A percentile compares a stretch with the other conserved stretches of the same genome.
phyloP scores from a whole-genome alignment of 2,329 filamentous ascomycete species.

The Zymoseptoria brevis region DNA sequence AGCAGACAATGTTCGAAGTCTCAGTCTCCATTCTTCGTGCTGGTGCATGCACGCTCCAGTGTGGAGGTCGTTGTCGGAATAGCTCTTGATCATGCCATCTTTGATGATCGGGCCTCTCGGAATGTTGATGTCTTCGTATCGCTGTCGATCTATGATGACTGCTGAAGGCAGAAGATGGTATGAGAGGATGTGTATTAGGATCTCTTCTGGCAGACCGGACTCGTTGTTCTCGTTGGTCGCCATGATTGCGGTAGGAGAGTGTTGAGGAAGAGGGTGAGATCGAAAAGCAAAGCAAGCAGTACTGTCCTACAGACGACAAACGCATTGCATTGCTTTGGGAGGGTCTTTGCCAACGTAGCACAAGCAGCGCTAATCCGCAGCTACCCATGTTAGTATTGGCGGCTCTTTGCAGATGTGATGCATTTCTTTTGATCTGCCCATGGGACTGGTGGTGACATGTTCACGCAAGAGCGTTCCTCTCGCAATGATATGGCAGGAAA shows the following conservation, averaged over 20 bases:
- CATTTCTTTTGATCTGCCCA: too few species aligned
- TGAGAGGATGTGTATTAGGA: constrained; percentile 3
- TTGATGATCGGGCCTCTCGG: constrained; percentile 1
- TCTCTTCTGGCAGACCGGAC: neutral
- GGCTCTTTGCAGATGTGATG: too few species aligned
- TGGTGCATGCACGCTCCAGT: constrained; percentile 4
- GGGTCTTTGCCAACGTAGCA: neutral
- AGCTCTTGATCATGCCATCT: neutral
- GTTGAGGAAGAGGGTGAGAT: neutral
- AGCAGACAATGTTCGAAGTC: constrained; percentile 4
- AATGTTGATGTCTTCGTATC: constrained; percentile 6
- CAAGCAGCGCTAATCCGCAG: neutral
- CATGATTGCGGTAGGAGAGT: neutral
- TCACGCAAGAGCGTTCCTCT: too few species aligned
- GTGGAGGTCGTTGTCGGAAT: constrained; percentile 4
- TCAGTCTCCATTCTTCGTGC: constrained; percentile 1
- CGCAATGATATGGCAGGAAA: too few species aligned
- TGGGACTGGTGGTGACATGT: too few species aligned
- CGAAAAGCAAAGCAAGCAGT: neutral
- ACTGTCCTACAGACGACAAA: neutral
- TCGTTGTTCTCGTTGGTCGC: neutral
- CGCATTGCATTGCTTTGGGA: neutral
- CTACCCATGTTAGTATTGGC: too few species aligned
- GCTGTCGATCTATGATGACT: constrained; percentile 1
- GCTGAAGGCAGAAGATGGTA: constrained; percentile 1